Evolutionary conservation across 768 basidiomycete species (phyloP).

Genomic region (Psilocybe sp.): DNA sequence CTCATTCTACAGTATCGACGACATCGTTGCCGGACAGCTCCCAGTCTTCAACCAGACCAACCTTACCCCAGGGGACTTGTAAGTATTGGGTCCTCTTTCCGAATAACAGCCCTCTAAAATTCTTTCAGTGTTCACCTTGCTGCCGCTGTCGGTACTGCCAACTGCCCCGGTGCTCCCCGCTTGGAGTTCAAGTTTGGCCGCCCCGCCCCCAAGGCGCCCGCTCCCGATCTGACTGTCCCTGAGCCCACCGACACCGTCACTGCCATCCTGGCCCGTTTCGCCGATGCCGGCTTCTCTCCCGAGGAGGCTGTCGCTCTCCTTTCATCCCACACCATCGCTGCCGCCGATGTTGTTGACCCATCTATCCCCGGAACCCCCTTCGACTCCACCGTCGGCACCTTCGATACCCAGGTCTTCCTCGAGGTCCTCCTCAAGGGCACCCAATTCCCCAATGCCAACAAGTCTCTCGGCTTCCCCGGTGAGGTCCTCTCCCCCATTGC

Average conservation of each 20-base stretch:
- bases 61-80: slow-evolving; percentile 22
- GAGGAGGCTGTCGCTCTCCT: slow-evolving; percentile 24
- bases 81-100: slow-evolving; percentile 5
- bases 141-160: slow-evolving; percentile 26
- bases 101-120: neutral
- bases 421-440: slow-evolving; percentile 29
- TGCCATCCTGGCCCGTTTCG: slow-evolving; percentile 23
- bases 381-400: slow-evolving; percentile 24
- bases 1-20: slow-evolving; percentile 16
- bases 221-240: slow-evolving; percentile 22
- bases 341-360: slow-evolving; percentile 24
- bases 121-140: slow-evolving; percentile 19
- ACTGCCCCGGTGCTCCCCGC: slow-evolving; percentile 35
- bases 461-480: slow-evolving; percentile 12
- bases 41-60: slow-evolving; percentile 17
- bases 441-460: slow-evolving; percentile 15
- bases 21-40: slow-evolving; percentile 17
- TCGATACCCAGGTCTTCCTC: slow-evolving; percentile 35
- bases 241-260: slow-evolving; percentile 23
- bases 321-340: slow-evolving; percentile 26
- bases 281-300: slow-evolving; percentile 26
- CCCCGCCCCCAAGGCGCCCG: slow-evolving; percentile 18
- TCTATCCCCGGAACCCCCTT: slow-evolving; percentile 29
- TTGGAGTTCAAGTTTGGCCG: slow-evolving; percentile 31
- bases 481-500: slow-evolving; percentile 21